phyloP scores from a whole-genome alignment of 805 yeast species.

The Nakazawaea wyomingensis region DNA sequence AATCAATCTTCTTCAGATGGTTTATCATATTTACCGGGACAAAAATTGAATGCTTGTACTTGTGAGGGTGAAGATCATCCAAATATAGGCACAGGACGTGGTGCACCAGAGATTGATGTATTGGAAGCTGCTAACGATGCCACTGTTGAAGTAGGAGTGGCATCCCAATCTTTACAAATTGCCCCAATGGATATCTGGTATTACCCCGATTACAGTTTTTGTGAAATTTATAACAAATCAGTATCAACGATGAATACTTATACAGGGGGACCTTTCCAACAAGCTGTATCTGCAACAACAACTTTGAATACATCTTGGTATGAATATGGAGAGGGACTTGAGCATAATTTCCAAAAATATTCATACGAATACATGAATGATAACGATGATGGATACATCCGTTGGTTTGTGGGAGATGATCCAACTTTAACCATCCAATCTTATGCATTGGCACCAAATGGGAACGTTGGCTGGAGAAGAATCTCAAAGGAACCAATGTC shows the following conservation, averaged over 20 bases:
- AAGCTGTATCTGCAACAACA: slow-evolving; percentile 42
- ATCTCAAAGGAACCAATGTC: slow-evolving; percentile 48
- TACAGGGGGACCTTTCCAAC: slow-evolving; percentile 47
- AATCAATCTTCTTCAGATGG: slow-evolving; percentile 46
- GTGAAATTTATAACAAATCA: slow-evolving; percentile 34
- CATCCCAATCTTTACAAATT: slow-evolving; percentile 45
- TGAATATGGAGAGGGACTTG: slow-evolving; percentile 28
- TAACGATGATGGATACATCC: slow-evolving; percentile 33
- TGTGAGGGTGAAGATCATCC: slow-evolving; percentile 43
- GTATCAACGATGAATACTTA: slow-evolving; percentile 40
- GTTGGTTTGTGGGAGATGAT: slow-evolving; percentile 41
- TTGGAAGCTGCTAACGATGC: slow-evolving; percentile 40
- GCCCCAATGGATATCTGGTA: slow-evolving; percentile 53
- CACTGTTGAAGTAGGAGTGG: slow-evolving; percentile 31
- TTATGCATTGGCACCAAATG: slow-evolving; percentile 41
- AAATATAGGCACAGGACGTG: slow-evolving; percentile 42
- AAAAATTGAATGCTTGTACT: slow-evolving; percentile 37
- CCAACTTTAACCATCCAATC: slow-evolving; percentile 42
- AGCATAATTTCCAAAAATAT: slow-evolving; percentile 33
- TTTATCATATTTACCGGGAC: slow-evolving; percentile 40
- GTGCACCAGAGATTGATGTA: slow-evolving; percentile 47
- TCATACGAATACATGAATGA: slow-evolving; percentile 39
- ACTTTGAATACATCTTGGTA: slow-evolving; percentile 43
- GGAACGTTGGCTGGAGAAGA: slow-evolving; percentile 44
- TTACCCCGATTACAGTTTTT: slow-evolving; percentile 42